Conservation (phyloP, 2,329 filamentous ascomycete species). For the Tolypocladium endophyticum region DNA sequence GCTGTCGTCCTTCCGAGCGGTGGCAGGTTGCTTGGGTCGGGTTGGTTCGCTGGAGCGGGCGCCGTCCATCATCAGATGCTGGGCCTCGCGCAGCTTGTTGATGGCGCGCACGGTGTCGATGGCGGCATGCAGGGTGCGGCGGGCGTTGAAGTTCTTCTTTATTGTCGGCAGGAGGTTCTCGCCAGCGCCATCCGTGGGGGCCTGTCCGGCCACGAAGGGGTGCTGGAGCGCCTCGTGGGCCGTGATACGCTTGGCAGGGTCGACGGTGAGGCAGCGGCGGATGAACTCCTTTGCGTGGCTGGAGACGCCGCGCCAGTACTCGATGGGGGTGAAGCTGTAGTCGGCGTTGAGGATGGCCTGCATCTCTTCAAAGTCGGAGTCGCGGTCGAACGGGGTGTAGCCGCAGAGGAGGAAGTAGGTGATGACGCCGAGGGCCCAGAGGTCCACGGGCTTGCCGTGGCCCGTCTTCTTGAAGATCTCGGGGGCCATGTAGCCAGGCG, state of each 20-base stretch:
- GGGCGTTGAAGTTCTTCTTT: constrained; percentile 66
- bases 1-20: constrained; percentile 31
- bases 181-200: constrained; percentile 35
- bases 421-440: constrained; percentile 97
- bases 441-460: constrained; percentile 94
- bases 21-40: constrained; percentile 16
- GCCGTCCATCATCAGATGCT: constrained; percentile 53
- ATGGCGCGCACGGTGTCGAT: constrained; percentile 63
- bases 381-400: constrained; percentile 95
- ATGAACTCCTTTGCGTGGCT: constrained; percentile 85
- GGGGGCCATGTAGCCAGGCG: constrained; percentile 96
- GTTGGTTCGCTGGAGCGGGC: constrained; percentile 38
- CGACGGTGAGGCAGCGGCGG: constrained; percentile 79
- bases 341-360: constrained; percentile 95
- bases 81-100: constrained; percentile 58
- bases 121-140: constrained; percentile 57
- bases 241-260: constrained; percentile 79
- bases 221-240: constrained; percentile 68
- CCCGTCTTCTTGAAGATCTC: constrained; percentile 99
- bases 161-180: constrained; percentile 57
- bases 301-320: constrained; percentile 95
- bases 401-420: constrained; percentile 97
- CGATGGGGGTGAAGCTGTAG: constrained; percentile 86
- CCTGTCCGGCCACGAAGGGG: constrained; percentile 49
- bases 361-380: constrained; percentile 98